Evolutionary conservation across 2,329 filamentous ascomycete genomes (phyloP).

Genomic region (Penicillium sp.): DNA sequence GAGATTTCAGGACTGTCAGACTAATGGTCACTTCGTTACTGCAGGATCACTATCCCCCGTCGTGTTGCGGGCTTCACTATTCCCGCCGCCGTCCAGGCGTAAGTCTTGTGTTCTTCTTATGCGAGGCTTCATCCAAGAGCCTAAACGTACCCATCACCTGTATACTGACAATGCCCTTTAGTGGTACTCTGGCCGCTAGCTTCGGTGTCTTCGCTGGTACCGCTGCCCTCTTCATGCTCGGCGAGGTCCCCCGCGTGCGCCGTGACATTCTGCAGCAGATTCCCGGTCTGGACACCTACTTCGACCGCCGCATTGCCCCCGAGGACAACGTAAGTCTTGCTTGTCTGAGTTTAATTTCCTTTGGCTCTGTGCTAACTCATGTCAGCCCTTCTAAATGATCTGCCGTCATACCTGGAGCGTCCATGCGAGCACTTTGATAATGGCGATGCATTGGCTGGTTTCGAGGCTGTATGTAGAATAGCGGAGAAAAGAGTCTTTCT

Average conservation of each 20-base stretch:
- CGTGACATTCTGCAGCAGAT: conserved; percentile 64
- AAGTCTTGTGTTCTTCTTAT: conserved; percentile 32
- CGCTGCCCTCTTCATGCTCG: conserved; percentile 66
- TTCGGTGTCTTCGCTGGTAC: conserved; percentile 61
- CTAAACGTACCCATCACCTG: neutral
- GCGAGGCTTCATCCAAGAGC: neutral
- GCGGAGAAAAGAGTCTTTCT: conserved; percentile 30
- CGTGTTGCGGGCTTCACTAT: conserved; percentile 54
- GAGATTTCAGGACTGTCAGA: neutral
- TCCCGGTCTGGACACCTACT: conserved; percentile 60
- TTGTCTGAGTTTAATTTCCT: neutral
- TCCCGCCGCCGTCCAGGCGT: conserved; percentile 47
- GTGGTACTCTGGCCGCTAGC: conserved; percentile 51
- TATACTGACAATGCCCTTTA: conserved; percentile 28
- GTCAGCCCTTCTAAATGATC: conserved; percentile 40
- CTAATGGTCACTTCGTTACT: conserved; percentile 5
- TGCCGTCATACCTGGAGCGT: conserved; percentile 15
- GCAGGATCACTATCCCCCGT: conserved; percentile 52
- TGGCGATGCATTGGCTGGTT: conserved; percentile 10
- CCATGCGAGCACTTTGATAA: conserved; percentile 5
- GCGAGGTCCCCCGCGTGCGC: conserved; percentile 63
- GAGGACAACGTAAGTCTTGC: conserved; percentile 59
- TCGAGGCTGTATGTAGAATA: conserved; percentile 39
- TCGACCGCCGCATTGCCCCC: conserved; percentile 58
- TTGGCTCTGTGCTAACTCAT: conserved; percentile 21